These are phyloP conservation scores for Leishmania braziliensis DNA, from an alignment of 208 protist species.

Conservation along the genomic window DNA sequence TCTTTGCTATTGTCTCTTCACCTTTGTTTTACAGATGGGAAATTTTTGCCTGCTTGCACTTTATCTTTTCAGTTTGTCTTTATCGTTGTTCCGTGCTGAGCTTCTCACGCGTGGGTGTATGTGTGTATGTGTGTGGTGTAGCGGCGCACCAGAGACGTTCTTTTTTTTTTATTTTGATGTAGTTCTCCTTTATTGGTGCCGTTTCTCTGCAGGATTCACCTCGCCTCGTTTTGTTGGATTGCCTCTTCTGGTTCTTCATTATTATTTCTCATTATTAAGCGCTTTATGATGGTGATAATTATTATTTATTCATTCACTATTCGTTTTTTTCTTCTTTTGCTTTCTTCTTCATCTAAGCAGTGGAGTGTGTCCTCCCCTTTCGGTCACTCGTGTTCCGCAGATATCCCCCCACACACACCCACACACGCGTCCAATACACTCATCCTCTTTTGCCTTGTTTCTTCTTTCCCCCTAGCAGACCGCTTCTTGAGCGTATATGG, in stretches of 20 bases:
- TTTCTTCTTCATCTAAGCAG: not conserved
- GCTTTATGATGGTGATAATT: not conserved
- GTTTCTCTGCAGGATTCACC: not conserved
- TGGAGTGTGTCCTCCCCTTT: not conserved
- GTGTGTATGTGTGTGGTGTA: not conserved
- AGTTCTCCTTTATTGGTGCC: not conserved
- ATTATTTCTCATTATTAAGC: not conserved
- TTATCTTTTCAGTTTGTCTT: not conserved
- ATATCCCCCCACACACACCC: no score
- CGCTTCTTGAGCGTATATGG: not conserved
- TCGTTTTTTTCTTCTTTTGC: not conserved
- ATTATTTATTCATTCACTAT: not conserved
- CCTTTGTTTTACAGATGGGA: not conserved
- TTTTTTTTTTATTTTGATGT: not conserved
- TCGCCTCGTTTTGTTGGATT: not conserved
- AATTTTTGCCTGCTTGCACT: not conserved
- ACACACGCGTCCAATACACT: no score
- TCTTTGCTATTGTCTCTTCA: not conserved
- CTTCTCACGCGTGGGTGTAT: not conserved
- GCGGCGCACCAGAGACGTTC: not conserved
- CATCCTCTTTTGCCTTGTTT: not conserved
- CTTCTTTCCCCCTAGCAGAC: not conserved
- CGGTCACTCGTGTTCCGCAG: not conserved
- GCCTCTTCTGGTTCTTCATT: not conserved
- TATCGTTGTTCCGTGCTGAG: not conserved